These are phyloP conservation scores for Dactylellina sp. DNA, from an alignment of 2,329 filamentous ascomycete species.

Conservation along the genomic window DNA sequence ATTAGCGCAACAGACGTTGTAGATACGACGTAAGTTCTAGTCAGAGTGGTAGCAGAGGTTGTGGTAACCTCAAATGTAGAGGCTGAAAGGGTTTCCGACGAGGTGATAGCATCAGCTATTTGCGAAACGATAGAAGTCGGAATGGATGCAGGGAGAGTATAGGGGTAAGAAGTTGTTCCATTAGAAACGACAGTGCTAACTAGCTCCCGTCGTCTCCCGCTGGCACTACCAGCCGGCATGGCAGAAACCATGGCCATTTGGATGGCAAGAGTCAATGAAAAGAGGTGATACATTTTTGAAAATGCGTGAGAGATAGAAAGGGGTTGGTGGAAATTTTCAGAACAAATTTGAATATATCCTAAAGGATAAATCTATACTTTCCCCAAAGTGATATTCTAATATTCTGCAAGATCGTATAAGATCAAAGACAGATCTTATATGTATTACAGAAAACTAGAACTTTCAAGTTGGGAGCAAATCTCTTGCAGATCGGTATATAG, in stretches of 20 bases:
- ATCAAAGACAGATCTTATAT: no score
- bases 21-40: neutral
- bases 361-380: no score
- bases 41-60: neutral
- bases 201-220: constrained; percentile 3
- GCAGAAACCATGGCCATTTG: constrained; percentile 2
- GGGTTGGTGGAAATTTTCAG: no score
- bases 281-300: neutral
- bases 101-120: neutral
- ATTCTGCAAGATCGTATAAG: no score
- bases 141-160: constrained; percentile 15
- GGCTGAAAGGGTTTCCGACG: neutral
- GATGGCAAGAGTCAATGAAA: constrained; percentile 1
- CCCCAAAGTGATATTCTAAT: no score
- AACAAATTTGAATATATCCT: no score
- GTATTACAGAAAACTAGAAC: no score
- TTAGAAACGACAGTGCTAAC: constrained; percentile 4
- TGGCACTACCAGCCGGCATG: constrained; percentile 6
- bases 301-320: no score
- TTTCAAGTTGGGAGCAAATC: no score
- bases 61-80: neutral
- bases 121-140: constrained; percentile 15
- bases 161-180: constrained; percentile 13
- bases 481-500: no score
- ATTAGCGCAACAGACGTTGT: neutral